phyloP scores from a whole-genome alignment of 345 rosid species.

The Syzygium aromaticum region DNA sequence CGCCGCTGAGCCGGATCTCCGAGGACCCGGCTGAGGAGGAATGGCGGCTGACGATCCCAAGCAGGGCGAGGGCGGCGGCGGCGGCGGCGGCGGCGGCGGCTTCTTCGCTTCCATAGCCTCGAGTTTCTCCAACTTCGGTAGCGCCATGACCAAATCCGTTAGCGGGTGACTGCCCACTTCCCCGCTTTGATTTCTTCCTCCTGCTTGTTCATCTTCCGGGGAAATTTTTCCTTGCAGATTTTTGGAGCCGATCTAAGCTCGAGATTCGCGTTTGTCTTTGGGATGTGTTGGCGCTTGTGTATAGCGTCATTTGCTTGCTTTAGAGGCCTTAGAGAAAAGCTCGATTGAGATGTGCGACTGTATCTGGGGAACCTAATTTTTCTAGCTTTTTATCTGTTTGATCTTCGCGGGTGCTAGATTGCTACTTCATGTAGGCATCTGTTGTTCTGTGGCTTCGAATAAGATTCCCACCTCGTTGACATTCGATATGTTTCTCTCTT shows the following conservation, averaged over 20 bases:
- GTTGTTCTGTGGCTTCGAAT: background rate
- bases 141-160: constrained; percentile 87
- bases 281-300: background rate
- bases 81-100: constrained; percentile 34
- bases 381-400: background rate
- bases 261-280: background rate
- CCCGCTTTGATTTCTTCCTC: background rate
- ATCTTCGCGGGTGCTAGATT: background rate
- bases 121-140: constrained; percentile 58
- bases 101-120: constrained; percentile 83
- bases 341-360: background rate
- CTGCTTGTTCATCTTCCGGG: background rate
- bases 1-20: background rate
- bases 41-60: constrained; percentile 84
- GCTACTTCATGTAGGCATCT: background rate
- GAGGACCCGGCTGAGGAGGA: background rate
- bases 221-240: background rate
- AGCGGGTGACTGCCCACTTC: constrained; percentile 42
- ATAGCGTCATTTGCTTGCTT: background rate
- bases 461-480: background rate
- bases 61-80: constrained; percentile 8
- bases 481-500: background rate
- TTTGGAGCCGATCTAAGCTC: background rate
- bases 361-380: background rate
- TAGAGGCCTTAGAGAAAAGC: background rate